Evolutionary conservation across 805 yeast species (phyloP).

Genomic region (Saturnispora sanitii): DNA sequence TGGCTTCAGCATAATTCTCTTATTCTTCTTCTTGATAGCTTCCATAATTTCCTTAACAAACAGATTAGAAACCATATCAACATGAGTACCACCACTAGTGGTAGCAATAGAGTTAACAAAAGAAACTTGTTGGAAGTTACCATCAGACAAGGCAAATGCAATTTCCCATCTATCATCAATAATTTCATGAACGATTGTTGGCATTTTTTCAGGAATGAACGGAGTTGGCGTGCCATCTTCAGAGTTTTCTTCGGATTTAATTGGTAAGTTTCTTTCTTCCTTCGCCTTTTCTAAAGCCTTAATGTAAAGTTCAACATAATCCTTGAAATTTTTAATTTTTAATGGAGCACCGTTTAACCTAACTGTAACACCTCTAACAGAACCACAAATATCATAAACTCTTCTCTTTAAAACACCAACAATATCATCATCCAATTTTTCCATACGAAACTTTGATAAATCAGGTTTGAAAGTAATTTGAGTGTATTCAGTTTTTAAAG

Average conservation of each 20-base stretch:
- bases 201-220: conserved; percentile 30
- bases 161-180: conserved; percentile 90
- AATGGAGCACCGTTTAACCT: conserved; percentile 66
- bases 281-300: conserved; percentile 55
- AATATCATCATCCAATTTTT: conserved; percentile 69
- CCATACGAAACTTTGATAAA: conserved; percentile 75
- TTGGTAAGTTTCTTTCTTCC: conserved; percentile 21
- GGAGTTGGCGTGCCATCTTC: conserved; percentile 8
- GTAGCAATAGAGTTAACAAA: conserved; percentile 98
- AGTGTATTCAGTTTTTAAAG: conserved; percentile 64
- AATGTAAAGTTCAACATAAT: conserved; percentile 82
- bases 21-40: conserved; percentile 54
- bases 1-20: conserved; percentile 66
- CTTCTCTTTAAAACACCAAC: conserved; percentile 82
- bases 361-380: conserved; percentile 75
- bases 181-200: conserved; percentile 65
- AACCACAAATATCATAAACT: conserved; percentile 92
- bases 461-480: conserved; percentile 86
- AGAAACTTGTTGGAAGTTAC: conserved; percentile 84
- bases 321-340: conserved; percentile 66
- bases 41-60: conserved; percentile 70
- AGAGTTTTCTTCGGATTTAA: conserved; percentile 5
- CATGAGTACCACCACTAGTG: conserved; percentile 94
- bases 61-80: conserved; percentile 76
- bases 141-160: conserved; percentile 90